Percentiles rank a stretch among this genome's conserved stretches.
These are phyloP conservation scores for Cryptosporidium xiaoi DNA, from an alignment of 169 alveolate species.

Conservation along the genomic window DNA sequence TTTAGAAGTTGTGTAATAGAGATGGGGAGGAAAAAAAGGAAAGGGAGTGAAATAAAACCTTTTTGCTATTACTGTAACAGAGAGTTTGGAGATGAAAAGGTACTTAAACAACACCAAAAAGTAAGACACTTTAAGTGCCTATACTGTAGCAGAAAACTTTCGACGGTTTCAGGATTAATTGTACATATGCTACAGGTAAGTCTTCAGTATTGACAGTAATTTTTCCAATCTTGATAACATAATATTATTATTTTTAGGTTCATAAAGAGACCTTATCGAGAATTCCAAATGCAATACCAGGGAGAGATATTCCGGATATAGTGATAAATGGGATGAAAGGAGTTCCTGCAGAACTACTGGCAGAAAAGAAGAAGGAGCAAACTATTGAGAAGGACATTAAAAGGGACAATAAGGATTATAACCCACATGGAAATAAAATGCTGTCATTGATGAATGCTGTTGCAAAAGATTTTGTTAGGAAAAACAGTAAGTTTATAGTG, in stretches of 20 bases:
- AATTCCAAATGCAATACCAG: slow-evolving; percentile 96
- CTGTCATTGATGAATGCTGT: slow-evolving; percentile 39
- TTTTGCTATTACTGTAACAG: slow-evolving; percentile 98
- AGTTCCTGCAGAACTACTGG: slow-evolving; percentile 90
- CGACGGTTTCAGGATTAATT: slow-evolving; percentile 92
- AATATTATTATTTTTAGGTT: slow-evolving; percentile 84
- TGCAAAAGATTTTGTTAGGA: slow-evolving; percentile 39
- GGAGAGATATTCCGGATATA: slow-evolving; percentile 93
- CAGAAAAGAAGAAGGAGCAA: slow-evolving; percentile 78
- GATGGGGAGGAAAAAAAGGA: slow-evolving; percentile 94
- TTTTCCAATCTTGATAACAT: slow-evolving; percentile 77
- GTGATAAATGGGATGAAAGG: slow-evolving; percentile 98
- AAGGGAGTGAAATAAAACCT: slow-evolving; percentile 92
- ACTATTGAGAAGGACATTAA: slow-evolving; percentile 46
- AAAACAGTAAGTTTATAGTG: slow-evolving; percentile 50
- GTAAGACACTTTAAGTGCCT: slow-evolving; percentile 96
- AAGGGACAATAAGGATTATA: slow-evolving; percentile 3
- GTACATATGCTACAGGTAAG: slow-evolving; percentile 90
- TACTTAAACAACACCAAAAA: slow-evolving; percentile 96
- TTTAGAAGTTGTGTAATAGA: not conserved
- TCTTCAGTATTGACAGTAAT: too few species aligned
- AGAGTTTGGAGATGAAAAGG: slow-evolving; percentile 96
- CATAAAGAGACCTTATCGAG: slow-evolving; percentile 90
- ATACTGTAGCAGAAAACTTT: slow-evolving; percentile 93
- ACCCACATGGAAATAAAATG: slow-evolving; percentile 73